Base-by-base conservation (phyloP, 1,284 basidiomycete species). In the Cutaneotrichosporon sp. region DNA sequence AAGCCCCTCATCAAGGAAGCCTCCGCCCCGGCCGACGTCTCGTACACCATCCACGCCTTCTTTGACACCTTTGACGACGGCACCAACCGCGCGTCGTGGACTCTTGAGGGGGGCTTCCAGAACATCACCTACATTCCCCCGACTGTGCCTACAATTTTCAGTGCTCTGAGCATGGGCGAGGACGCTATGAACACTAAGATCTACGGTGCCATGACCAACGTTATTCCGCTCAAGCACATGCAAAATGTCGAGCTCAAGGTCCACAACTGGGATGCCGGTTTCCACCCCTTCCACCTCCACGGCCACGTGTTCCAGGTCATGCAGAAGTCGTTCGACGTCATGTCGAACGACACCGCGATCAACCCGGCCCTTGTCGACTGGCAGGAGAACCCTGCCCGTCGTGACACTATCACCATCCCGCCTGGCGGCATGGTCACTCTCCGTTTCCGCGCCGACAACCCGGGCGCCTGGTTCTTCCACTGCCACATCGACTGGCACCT, bases 341-440 rank as follows among this genome's bases (percentile, higher is more conserved):
- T 83, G 0, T 90, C 90, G 0, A 74, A 80, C 63, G 87, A 97
- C 71, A 81, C 86, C 0, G 64, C 75, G 3, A 77, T 91, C 53
- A 96, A 96, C 76, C 92, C 91, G 16, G 84, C 88, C 0, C 74
- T 88, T 50, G 77, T 82, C 44, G 85, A 89, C 70, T 82, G 80
- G 7, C 85, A 88, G 66, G 69, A 76, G 2, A 96, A 96, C 76
- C 92, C 92, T 2, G 82, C 91, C 62, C 83, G 90, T 16, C 81
- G 91, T 49, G 90, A 96, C 73, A 75, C 72, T 7, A 68, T 77
- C 52, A 70, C 73, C 54, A 70, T 80, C 17, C 79, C 77, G 4
- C 69, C 70, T 11, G 62, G 62, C 4, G 78, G 78, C 17, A 71
- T 68, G 16, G 76, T 76, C 52, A 72, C 68, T 4, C 60, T 77